Conservation (phyloP, 139 green algal species). For the Auxenochlorella protothecoides region DNA sequence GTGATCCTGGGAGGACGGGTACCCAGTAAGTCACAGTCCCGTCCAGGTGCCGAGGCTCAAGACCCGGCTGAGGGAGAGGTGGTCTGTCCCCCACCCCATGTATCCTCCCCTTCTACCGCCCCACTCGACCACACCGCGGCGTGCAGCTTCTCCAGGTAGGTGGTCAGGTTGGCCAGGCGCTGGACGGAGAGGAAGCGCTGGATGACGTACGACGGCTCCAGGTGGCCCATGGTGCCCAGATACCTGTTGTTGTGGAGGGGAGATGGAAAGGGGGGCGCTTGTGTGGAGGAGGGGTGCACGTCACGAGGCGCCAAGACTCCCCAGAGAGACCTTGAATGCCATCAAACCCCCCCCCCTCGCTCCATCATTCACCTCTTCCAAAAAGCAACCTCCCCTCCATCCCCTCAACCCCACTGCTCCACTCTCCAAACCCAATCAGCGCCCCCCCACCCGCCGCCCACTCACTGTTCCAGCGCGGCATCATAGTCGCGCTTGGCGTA, state of each 20-base stretch:
- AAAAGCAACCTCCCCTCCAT: too few species aligned
- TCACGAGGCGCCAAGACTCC: too few species aligned
- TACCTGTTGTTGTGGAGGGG: constrained; percentile 31
- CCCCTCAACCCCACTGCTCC: too few species aligned
- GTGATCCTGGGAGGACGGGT: background rate
- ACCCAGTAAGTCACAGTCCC: background rate
- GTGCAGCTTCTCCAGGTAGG: constrained; percentile 87
- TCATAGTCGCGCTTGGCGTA: constrained; percentile 91
- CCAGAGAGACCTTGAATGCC: too few species aligned
- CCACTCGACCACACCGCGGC: constrained; percentile 19
- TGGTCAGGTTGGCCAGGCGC: constrained; percentile 73
- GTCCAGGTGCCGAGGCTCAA: background rate
- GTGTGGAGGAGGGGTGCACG: too few species aligned
- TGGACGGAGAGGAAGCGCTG: constrained; percentile 82
- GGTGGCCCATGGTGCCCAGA: constrained; percentile 48
- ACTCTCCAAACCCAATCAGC: too few species aligned
- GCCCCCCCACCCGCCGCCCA: background rate
- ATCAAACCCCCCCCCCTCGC: too few species aligned
- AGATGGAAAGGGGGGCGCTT: too few species aligned
- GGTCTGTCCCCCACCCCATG: background rate
- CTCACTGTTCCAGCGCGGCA: constrained; percentile 66
- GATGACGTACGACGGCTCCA: constrained; percentile 95
- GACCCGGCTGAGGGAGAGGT: too few species aligned
- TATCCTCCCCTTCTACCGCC: background rate
- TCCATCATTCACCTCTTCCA: too few species aligned